These are phyloP conservation scores for Mycoemilia scoparia DNA, from an alignment of 192 early-diverging fungal genomes.

Conservation along the genomic window DNA sequence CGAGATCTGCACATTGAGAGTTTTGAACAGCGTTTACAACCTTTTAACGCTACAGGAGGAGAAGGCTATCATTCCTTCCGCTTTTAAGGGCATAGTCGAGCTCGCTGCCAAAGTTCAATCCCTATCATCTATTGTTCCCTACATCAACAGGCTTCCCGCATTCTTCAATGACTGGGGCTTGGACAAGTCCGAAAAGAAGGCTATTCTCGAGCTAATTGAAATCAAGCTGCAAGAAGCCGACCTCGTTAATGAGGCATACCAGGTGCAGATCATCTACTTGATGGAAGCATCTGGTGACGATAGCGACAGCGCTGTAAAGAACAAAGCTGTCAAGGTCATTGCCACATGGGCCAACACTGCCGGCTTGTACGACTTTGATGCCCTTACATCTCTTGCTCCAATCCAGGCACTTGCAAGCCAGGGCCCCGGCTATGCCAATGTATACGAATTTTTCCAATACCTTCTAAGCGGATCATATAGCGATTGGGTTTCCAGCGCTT, in stretches of 20 bases:
- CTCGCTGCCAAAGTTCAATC: slow-evolving; percentile 39
- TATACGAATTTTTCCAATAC: slow-evolving; percentile 38
- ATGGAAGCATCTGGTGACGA: slow-evolving; percentile 32
- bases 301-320: slow-evolving; percentile 30
- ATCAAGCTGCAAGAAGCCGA: slow-evolving; percentile 9
- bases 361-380: slow-evolving; percentile 60
- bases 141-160: slow-evolving; percentile 7
- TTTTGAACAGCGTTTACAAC: slow-evolving; percentile 67
- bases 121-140: slow-evolving; percentile 9
- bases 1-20: slow-evolving; percentile 13
- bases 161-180: slow-evolving; percentile 12
- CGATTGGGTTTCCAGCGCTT: slow-evolving; percentile 30
- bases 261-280: slow-evolving; percentile 34
- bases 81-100: slow-evolving; percentile 56
- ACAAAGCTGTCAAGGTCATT: slow-evolving; percentile 44
- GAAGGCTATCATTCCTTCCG: slow-evolving; percentile 37
- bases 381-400: slow-evolving; percentile 39
- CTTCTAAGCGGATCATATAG: slow-evolving; percentile 14
- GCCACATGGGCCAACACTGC: slow-evolving; percentile 42
- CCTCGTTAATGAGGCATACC: slow-evolving; percentile 21
- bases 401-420: slow-evolving; percentile 55
- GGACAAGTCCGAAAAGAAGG: slow-evolving; percentile 38
- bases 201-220: slow-evolving; percentile 30
- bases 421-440: slow-evolving; percentile 42
- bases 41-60: slow-evolving; percentile 35